Evolutionary conservation across 139 green algal species (phyloP), one percentile per base, ranked within the genome.

Genomic region (Micromonas pusilla): DNA sequence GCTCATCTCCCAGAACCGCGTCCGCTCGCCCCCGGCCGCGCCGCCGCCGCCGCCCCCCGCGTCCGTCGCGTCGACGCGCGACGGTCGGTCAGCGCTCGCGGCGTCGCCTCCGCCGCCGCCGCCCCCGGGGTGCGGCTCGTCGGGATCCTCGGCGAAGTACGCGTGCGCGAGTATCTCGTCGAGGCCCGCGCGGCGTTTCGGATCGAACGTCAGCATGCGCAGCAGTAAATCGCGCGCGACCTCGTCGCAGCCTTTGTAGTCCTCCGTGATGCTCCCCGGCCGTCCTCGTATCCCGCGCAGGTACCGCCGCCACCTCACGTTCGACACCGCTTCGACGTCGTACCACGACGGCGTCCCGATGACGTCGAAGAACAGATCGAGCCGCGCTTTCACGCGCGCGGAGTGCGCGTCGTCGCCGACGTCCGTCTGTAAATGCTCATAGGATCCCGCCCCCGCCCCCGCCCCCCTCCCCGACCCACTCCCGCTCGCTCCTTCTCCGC

Each of bases 161-260:
- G 93, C 90, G 74, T 97, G 93, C 0, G 72, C 62, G 30, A 96
- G 80, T 0, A 88, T 91, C 82, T 97, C 93, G 26, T 91, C 85
- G 0, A 85, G 82, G 37, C 31, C 72, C 64, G 73, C 73, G 21
- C 90, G 79, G 16, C 87, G 81, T 9, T 37, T 71, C 2, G 93
- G 93, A 84, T 97, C 93, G 78, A 97, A 96, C 25, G 86, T 83
- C 38, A 97, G 84, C 84, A 97, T 82, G 25, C 92, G 85, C 4
- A 52, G 57, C 52, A 97, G 87, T 66, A 97, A 85, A 83, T 97
- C 89, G 30, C 96, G 81, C 0, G 90, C 89, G 6, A 84, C 76
- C 70, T 95, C 91, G 1, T 91, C 91, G 13, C 89, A 88, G 37
- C 54, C 45, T 2, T 36, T 21, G 9, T 70, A 81, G 9, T n/a